Evolutionary conservation across 1,284 basidiomycete species (phyloP), one percentile per base, ranked within the genome.

Genomic region (Moesziomyces antarcticus): DNA sequence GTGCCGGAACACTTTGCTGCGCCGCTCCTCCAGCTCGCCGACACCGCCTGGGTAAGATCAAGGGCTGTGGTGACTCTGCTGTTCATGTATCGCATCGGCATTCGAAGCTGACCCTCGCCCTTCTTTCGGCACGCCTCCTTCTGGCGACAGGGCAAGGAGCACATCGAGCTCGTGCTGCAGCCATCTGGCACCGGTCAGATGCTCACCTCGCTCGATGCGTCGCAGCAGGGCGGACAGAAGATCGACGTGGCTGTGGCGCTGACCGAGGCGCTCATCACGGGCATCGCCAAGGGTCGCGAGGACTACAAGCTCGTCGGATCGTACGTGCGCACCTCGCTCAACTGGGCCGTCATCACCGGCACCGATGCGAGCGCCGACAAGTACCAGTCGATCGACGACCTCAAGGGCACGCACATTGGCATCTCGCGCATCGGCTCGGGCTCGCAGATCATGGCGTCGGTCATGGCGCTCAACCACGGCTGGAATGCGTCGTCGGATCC

Each of bases 291-390:
- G 46, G 93, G 93, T 0, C 91, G 92, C 0, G 88, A 88, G 53
- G 89, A 91, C 16, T 98, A 97, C 86, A 93, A 92, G 84, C 90
- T 98, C 16, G 90, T 96, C 3, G 95, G 96, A 3, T 93, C 92
- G 81, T 98, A 95, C 82, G 95, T 98, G 52, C 89, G 77, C 5
- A 82, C 72, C 47, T 73, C 73, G 16, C 77, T 83, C 60, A 81
- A 81, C 50, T 83, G 82, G 82, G 95, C 94, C 0, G 93, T 97
- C 25, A 92, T 94, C 78, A 92, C 94, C 3, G 95, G 95, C 20
- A 91, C 89, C 70, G 88, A 91, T 6, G 33, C 59, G 1, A 50
- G 48, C 20, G 81, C 82, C 3, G 56, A 54, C 21, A 84, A 88
- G 69, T 96, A 91, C 85, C 87, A 92, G 50, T 86, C 86, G 10